Conservation (phyloP, 768 basidiomycete genomes). For the Termitomyces sp. region DNA sequence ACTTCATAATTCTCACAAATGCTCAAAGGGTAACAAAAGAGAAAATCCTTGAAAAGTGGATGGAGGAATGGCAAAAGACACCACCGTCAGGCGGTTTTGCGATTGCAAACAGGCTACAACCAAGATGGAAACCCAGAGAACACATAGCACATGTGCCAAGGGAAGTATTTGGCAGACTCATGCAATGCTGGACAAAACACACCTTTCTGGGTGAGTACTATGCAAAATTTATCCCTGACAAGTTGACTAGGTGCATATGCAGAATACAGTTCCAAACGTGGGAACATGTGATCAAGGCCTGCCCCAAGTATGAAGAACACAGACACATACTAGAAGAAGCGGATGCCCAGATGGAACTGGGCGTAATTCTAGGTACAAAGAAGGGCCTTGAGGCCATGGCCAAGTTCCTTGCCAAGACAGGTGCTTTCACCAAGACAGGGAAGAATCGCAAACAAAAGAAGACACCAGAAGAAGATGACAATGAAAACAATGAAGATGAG, state of each 20-base stretch:
- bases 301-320: no score
- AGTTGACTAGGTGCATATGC: not conserved
- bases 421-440: no score
- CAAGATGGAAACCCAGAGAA: not conserved
- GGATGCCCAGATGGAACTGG: no score
- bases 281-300: no score
- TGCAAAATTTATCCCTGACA: not conserved
- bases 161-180: not conserved
- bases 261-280: not conserved
- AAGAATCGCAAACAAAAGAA: no score
- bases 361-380: no score
- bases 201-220: not conserved
- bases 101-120: not conserved
- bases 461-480: no score
- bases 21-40: not conserved
- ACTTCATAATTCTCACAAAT: not conserved
- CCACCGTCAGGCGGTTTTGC: not conserved
- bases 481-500: no score
- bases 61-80: not conserved
- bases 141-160: not conserved
- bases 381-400: no score
- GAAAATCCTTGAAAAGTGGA: not conserved
- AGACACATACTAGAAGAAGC: no score
- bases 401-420: no score
- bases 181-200: not conserved